These are phyloP conservation scores for Sporisorium reilianum DNA, from an alignment of 1,284 basidiomycete genomes.

Conservation along the genomic window DNA sequence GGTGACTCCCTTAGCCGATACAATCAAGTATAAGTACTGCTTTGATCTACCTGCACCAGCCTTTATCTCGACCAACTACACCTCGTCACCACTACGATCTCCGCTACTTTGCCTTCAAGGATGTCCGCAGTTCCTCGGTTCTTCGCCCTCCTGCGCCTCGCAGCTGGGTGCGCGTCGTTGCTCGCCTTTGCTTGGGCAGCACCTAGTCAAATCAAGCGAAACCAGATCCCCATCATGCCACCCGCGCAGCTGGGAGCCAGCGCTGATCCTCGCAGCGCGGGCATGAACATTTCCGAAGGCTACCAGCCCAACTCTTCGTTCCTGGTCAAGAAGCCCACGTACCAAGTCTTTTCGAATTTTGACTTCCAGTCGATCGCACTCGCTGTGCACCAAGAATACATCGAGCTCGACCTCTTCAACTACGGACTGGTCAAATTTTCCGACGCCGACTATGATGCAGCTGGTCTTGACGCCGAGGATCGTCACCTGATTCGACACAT, in stretches of 20 bases:
- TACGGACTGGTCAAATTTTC: constrained; percentile 55
- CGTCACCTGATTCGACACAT: constrained; percentile 51
- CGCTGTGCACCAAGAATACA: constrained; percentile 56
- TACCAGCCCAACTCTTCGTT: constrained; percentile 47
- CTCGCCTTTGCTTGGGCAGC: constrained; percentile 19
- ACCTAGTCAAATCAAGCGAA: constrained; percentile 14
- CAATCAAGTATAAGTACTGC: not conserved
- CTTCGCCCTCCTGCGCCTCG: constrained; percentile 8
- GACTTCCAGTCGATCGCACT: constrained; percentile 55
- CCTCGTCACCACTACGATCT: not conserved
- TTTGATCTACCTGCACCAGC: not conserved
- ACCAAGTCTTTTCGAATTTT: constrained; percentile 47
- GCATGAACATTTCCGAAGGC: constrained; percentile 38
- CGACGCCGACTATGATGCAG: constrained; percentile 49
- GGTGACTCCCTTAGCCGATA: no score
- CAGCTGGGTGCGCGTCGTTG: constrained; percentile 19
- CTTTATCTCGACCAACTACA: not conserved
- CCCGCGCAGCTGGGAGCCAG: constrained; percentile 34
- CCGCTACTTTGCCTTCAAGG: not conserved
- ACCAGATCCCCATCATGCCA: constrained; percentile 20
- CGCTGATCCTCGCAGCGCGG: constrained; percentile 31
- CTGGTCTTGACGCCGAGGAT: constrained; percentile 48
- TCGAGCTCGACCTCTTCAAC: constrained; percentile 62
- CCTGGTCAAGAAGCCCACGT: constrained; percentile 38
- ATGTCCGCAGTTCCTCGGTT: constrained; percentile 15